Evolutionary conservation across 176 grass and related monocot genomes (phyloP), one percentile per base, ranked within the genome.

Genomic region (Microstegium vimineum): DNA sequence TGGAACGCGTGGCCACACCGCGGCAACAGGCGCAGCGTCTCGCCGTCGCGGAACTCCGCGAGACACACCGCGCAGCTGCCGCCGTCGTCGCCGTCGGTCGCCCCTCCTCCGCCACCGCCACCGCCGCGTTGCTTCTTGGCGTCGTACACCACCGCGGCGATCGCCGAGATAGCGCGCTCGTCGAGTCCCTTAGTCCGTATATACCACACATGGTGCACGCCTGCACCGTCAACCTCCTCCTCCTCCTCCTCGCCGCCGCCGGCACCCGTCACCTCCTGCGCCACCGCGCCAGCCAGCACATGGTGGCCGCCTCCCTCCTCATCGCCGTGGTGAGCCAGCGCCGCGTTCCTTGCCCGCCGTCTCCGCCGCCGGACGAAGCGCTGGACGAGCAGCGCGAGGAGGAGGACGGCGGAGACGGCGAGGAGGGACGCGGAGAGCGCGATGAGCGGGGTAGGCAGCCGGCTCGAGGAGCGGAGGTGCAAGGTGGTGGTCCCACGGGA

Each of bases 1-100:
- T 99, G 96, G 85, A 99, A 99, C 10, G 89, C 85, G 90, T 95
- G 96, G 13, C 22, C 57, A 73, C 96, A 99, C 49, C 87, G 89
- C 35, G 93, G 93, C 54, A 95, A 77, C 70, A 95, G 88, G 30
- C 96, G 91, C 79, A 95, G 85, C 62, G 92, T 91, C 76, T 99
- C 91, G 25, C 93, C 96, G 62, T 94, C 85, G 0, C 63, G 80
- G 86, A 99, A 99, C 75, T 95, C 91, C 4, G 87, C 89, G 54
- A 95, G 89, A 90, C 96, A 93, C 22, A 98, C 91, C 31, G 86
- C 80, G 86, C 96, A 98, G 14, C 78, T 59, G 1, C 73, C 64
- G 1, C 32, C 75, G n/a, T n/a, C n/a, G n/a, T n/a, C n/a, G n/a
- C n/a, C n/a, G 12, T 60, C 34, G 3, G 63, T 65, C 32, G 12